Evolutionary conservation across 139 green algal genomes (phyloP).

Genomic region (Coelastrella sp.): DNA sequence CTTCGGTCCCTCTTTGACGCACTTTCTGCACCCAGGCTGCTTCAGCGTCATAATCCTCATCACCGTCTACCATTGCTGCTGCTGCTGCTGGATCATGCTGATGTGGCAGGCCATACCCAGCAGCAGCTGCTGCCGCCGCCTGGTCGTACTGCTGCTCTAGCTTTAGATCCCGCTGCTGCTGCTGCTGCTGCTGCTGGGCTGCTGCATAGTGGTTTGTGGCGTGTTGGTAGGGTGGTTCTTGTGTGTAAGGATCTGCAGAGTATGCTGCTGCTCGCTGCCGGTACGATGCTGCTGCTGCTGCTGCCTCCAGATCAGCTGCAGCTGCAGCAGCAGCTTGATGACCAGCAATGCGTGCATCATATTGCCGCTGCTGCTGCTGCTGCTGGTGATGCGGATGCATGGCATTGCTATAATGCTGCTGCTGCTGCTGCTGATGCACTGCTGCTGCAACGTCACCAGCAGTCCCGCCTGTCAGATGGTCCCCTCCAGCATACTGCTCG

Average conservation of each 20-base stretch:
- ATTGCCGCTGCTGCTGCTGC: conserved; percentile 27
- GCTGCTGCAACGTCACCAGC: neutral
- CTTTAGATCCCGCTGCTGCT: neutral
- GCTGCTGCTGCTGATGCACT: neutral
- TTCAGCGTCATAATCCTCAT: conserved; percentile 31
- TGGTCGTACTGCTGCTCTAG: neutral
- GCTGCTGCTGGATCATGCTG: neutral
- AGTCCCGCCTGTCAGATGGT: neutral
- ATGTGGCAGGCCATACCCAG: neutral
- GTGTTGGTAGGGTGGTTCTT: too few relatives aligned
- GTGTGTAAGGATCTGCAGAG: too few relatives aligned
- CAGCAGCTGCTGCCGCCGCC: neutral
- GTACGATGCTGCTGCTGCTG: neutral
- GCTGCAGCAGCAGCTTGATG: neutral
- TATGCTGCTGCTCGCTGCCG: neutral
- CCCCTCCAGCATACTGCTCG: neutral
- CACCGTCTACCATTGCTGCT: conserved; percentile 29
- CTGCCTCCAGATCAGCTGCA: neutral
- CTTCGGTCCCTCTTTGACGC: neutral
- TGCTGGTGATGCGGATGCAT: conserved; percentile 3
- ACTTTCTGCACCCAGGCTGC: conserved; percentile 31
- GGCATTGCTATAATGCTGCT: conserved; percentile 14
- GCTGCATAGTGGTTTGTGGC: neutral
- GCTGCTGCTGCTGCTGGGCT: conserved; percentile 15
- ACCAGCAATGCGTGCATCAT: neutral